Percentiles rank a stretch among this genome's conserved stretches.
Conservation (phyloP, 2,329 filamentous ascomycete species). For the Talaromyces albobiverticillius region DNA sequence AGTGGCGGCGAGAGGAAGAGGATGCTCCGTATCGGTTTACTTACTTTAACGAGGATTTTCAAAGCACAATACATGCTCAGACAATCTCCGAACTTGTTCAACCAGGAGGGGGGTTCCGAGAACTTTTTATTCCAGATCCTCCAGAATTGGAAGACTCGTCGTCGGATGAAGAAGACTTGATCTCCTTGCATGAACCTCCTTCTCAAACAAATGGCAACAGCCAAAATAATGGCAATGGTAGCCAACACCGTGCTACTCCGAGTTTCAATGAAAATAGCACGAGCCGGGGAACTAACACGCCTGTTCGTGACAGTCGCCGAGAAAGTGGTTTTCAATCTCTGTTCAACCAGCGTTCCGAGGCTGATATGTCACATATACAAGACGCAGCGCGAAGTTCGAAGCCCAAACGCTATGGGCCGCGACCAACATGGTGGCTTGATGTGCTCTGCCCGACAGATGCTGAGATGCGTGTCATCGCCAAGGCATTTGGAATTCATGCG, state of each 20-base stretch:
- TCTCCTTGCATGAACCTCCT: conserved; percentile 11
- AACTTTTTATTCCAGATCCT: conserved; percentile 88
- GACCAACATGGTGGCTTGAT: conserved; percentile 96
- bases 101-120: conserved; percentile 75
- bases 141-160: conserved; percentile 70
- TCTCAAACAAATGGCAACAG: conserved; percentile 8
- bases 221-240: conserved; percentile 27
- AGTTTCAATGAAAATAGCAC: background rate
- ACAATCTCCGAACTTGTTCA: conserved; percentile 91
- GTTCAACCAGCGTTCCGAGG: conserved; percentile 9
- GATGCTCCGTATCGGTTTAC: conserved; percentile 93
- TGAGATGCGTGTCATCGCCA: conserved; percentile 92
- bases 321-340: conserved; percentile 27
- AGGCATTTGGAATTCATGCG: conserved; percentile 92
- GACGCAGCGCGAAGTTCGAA: conserved; percentile 30
- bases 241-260: background rate
- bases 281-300: conserved; percentile 6
- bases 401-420: conserved; percentile 65
- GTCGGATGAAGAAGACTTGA: conserved; percentile 54
- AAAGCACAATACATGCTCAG: conserved; percentile 93
- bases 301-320: conserved; percentile 7
- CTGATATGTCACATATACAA: conserved; percentile 17
- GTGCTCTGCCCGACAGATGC: conserved; percentile 85
- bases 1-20: conserved; percentile 84
- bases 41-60: conserved; percentile 97